Conservation (phyloP, 108 stramenopile genomes). For the Fragilaria crotonensis region DNA sequence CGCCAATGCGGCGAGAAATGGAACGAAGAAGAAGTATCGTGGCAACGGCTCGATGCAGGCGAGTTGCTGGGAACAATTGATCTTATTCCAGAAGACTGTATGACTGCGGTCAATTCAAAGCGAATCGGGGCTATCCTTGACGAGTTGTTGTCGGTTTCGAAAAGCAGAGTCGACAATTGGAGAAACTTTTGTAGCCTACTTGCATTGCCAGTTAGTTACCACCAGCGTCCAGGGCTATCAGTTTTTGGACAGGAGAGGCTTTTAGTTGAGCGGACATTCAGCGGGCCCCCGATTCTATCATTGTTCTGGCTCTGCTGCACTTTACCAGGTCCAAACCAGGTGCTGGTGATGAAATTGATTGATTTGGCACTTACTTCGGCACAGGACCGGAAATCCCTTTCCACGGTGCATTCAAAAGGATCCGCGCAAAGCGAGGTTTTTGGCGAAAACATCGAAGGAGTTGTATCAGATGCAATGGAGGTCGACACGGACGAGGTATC, state of each 20-base stretch:
- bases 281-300: conserved; percentile 37
- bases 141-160: conserved; percentile 38
- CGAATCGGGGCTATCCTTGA: conserved; percentile 42
- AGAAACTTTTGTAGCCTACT: conserved; percentile 57
- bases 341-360: conserved; percentile 44
- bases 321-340: conserved; percentile 46
- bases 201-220: conserved; percentile 28
- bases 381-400: background rate
- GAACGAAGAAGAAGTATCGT: conserved; percentile 31
- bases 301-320: conserved; percentile 63
- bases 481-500: background rate
- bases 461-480: background rate
- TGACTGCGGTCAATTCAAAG: conserved; percentile 5
- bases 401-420: background rate
- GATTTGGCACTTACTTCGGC: conserved; percentile 30
- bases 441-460: background rate
- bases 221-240: no score
- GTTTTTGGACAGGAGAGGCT: no score
- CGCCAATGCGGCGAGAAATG: conserved; percentile 45
- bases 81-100: conserved; percentile 62
- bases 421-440: background rate
- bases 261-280: no score
- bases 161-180: conserved; percentile 54
- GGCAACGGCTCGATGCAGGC: conserved; percentile 28
- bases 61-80: conserved; percentile 60